Percentiles rank a stretch among this genome's conserved stretches.
Evolutionary conservation across 129 eudicot species (phyloP).

Genomic region (Apium graveolens): DNA sequence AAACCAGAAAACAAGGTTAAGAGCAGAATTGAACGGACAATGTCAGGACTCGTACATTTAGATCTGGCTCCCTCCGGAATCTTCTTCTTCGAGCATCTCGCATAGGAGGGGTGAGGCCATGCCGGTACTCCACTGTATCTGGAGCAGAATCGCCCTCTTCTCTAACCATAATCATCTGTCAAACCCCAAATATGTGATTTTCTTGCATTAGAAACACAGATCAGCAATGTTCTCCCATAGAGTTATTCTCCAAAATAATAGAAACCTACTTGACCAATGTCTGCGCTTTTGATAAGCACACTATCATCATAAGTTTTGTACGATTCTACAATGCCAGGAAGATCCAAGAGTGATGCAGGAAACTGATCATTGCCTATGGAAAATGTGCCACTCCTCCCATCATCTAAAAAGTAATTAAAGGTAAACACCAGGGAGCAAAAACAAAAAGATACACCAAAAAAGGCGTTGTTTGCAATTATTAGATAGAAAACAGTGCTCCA

Average conservation of each 20-base stretch:
- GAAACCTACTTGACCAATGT: conserved; percentile 69
- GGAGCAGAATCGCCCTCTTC: conserved; percentile 61
- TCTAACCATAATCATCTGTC: conserved; percentile 71
- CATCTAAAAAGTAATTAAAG: conserved; percentile 33
- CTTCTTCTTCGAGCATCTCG: conserved; percentile 85
- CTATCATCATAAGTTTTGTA: conserved; percentile 83
- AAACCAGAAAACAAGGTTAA: not conserved
- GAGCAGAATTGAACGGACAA: not conserved
- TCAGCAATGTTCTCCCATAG: conserved; percentile 1
- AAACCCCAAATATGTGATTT: conserved; percentile 15
- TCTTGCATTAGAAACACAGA: not conserved
- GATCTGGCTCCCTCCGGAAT: conserved; percentile 89
- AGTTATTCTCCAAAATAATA: not conserved
- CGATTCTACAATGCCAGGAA: conserved; percentile 65
- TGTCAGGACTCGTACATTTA: conserved; percentile 43
- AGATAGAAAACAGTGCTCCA: not conserved
- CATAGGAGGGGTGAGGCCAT: conserved; percentile 89
- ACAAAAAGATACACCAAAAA: not conserved
- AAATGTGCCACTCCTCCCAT: conserved; percentile 75
- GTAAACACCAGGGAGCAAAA: not conserved
- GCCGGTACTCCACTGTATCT: conserved; percentile 66
- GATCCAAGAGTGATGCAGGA: conserved; percentile 75
- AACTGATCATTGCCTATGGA: conserved; percentile 60
- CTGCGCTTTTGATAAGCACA: conserved; percentile 70
- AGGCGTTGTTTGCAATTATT: not conserved